Evolutionary conservation across 345 rosid species (phyloP).

Genomic region (Bruguiera gymnorhiza): DNA sequence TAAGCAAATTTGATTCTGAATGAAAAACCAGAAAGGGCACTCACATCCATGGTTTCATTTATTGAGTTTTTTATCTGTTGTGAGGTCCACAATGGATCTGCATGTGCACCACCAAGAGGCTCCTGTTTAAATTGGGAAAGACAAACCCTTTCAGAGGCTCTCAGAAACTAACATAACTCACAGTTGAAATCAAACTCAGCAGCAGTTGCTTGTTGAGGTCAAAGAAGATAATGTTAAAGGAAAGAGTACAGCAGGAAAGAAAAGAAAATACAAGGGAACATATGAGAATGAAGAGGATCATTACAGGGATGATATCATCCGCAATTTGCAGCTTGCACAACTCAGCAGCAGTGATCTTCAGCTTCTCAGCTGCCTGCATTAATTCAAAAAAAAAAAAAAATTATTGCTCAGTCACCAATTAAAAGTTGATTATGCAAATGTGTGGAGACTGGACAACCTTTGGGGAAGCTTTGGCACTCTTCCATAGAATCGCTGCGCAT

Average conservation of each 20-base stretch:
- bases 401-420: slow-evolving; percentile 8
- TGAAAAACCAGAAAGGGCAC: slow-evolving; percentile 31
- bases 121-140: slow-evolving; percentile 47
- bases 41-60: slow-evolving; percentile 71
- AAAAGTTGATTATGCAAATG: slow-evolving; percentile 12
- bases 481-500: slow-evolving; percentile 95
- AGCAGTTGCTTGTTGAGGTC: slow-evolving; percentile 7
- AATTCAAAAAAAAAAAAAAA: slow-evolving; percentile 12
- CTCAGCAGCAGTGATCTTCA: slow-evolving; percentile 77
- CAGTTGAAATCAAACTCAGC: slow-evolving; percentile 12
- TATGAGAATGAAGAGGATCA: slow-evolving; percentile 13
- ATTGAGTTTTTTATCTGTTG: slow-evolving; percentile 78
- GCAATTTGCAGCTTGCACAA: slow-evolving; percentile 71
- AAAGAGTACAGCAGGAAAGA: background rate
- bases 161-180: slow-evolving; percentile 9
- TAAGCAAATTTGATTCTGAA: slow-evolving; percentile 4
- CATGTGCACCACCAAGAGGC: slow-evolving; percentile 94
- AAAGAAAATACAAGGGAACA: slow-evolving; percentile 10
- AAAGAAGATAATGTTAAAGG: background rate
- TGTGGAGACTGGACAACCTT: slow-evolving; percentile 44
- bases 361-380: slow-evolving; percentile 84
- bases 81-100: slow-evolving; percentile 87
- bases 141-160: slow-evolving; percentile 14
- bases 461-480: slow-evolving; percentile 87
- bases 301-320: slow-evolving; percentile 87